Percentiles rank a stretch among this genome's conserved stretches.
phyloP scores from a whole-genome alignment of 2,329 filamentous ascomycete genomes.

The Pseudocercospora pini-densiflorae region DNA sequence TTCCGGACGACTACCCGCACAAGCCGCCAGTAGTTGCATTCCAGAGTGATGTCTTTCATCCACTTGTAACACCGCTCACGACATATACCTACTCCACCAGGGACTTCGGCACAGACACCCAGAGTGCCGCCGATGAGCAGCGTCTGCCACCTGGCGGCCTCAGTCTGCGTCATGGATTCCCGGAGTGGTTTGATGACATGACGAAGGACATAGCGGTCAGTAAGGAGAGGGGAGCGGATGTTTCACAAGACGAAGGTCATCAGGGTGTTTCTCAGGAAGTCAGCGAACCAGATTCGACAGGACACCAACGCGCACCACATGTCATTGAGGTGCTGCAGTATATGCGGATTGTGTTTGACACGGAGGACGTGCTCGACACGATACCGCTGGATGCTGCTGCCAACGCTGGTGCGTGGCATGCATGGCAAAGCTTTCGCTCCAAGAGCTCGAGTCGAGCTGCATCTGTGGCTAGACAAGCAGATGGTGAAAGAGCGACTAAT shows the following conservation, averaged over 20 bases:
- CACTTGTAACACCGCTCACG: conserved; percentile 88
- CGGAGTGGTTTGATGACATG: conserved; percentile 71
- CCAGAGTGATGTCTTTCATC: conserved; percentile 92
- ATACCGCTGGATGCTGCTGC: conserved; percentile 82
- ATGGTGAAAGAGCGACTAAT: conserved; percentile 18
- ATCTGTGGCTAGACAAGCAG: conserved; percentile 17
- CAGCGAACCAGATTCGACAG: conserved; percentile 8
- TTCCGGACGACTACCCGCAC: conserved; percentile 78
- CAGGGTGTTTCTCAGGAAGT: conserved; percentile 5
- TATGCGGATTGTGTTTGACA: conserved; percentile 79
- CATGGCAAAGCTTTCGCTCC: conserved; percentile 76
- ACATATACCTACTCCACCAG: conserved; percentile 91
- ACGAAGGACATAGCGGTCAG: conserved; percentile 7
- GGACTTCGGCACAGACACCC: conserved; percentile 73
- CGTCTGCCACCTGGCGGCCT: conserved; percentile 86
- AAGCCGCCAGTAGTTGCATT: conserved; percentile 86
- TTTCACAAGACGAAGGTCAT: conserved; percentile 13
- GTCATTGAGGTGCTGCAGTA: conserved; percentile 72
- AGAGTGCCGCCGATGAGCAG: conserved; percentile 83
- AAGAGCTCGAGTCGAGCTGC: conserved; percentile 35
- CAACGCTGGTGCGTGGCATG: conserved; percentile 91
- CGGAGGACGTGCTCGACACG: conserved; percentile 75
- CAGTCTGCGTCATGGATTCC: conserved; percentile 88
- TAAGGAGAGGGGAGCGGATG: conserved; percentile 12
- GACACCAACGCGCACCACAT: conserved; percentile 32